These are phyloP conservation scores for Hibiscus mutabilis DNA, from an alignment of 345 rosid genomes.

Conservation along the genomic window DNA sequence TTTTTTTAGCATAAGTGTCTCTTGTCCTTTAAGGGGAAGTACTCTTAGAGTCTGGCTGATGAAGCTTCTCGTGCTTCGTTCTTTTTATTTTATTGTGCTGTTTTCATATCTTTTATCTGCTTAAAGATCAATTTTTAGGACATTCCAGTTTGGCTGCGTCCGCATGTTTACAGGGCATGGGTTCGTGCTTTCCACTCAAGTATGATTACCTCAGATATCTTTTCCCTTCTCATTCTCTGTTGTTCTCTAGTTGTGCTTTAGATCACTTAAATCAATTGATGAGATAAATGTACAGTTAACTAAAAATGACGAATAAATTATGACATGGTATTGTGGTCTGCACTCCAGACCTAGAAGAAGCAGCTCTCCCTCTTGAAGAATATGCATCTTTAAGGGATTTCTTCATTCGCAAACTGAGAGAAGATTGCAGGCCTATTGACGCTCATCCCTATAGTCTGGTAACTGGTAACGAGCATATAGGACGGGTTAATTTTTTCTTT, in stretches of 20 bases:
- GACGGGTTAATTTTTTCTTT: slow-evolving; percentile 16
- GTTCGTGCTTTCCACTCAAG: slow-evolving; percentile 93
- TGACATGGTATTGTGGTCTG: slow-evolving; percentile 17
- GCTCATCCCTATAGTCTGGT: slow-evolving; percentile 87
- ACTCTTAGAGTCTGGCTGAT: neutral
- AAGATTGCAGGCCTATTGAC: slow-evolving; percentile 87
- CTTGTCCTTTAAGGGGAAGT: neutral
- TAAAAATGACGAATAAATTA: slow-evolving; percentile 4
- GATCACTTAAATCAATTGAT: slow-evolving; percentile 1
- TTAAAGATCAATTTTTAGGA: slow-evolving; percentile 38
- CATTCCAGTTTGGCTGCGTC: slow-evolving; percentile 78
- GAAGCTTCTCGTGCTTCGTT: neutral
- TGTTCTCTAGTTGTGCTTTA: neutral
- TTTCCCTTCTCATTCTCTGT: neutral
- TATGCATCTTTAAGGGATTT: slow-evolving; percentile 78
- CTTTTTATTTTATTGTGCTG: neutral
- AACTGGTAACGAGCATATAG: slow-evolving; percentile 65
- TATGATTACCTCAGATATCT: slow-evolving; percentile 26
- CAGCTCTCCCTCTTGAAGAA: slow-evolving; percentile 72
- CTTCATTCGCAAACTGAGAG: slow-evolving; percentile 77
- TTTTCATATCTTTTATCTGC: slow-evolving; percentile 13
- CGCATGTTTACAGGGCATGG: slow-evolving; percentile 79
- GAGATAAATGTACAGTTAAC: neutral
- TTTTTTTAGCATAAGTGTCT: neutral
- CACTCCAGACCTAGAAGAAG: slow-evolving; percentile 77